phyloP scores from a whole-genome alignment of 306 rosid species.

The Corylus avellana region DNA sequence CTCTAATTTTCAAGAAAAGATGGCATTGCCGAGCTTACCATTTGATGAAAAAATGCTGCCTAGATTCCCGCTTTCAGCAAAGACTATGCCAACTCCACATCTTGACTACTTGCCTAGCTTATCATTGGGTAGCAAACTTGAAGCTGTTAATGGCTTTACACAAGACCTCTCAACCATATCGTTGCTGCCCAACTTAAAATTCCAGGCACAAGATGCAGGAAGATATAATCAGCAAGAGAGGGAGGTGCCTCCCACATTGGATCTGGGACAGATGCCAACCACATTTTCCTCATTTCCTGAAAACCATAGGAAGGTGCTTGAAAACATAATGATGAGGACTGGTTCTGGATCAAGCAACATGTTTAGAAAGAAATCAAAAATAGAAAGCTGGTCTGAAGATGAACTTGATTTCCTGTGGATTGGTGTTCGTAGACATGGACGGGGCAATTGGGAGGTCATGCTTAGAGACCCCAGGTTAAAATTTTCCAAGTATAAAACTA shows the following conservation, averaged over 20 bases:
- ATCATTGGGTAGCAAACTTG: slow-evolving; percentile 71
- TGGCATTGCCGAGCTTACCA: slow-evolving; percentile 71
- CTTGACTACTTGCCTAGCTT: slow-evolving; percentile 75
- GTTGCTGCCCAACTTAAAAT: slow-evolving; percentile 68
- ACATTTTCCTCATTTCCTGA: slow-evolving; percentile 78
- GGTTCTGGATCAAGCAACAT: slow-evolving; percentile 62
- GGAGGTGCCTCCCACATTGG: slow-evolving; percentile 67
- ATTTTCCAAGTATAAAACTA: slow-evolving; percentile 72
- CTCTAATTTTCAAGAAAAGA: slow-evolving; percentile 72
- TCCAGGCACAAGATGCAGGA: slow-evolving; percentile 70
- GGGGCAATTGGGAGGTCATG: slow-evolving; percentile 93
- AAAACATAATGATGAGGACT: slow-evolving; percentile 97
- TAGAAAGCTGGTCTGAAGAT: slow-evolving; percentile 92
- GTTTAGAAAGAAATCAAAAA: slow-evolving; percentile 63
- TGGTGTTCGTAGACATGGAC: slow-evolving; percentile 97
- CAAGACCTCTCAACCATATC: slow-evolving; percentile 74
- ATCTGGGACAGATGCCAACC: slow-evolving; percentile 72
- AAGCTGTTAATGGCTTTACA: slow-evolving; percentile 59
- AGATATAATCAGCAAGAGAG: slow-evolving; percentile 75
- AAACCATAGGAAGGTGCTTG: slow-evolving; percentile 94
- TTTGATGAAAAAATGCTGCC: slow-evolving; percentile 81
- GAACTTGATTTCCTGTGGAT: slow-evolving; percentile 98
- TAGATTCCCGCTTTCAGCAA: slow-evolving; percentile 68
- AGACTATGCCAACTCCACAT: slow-evolving; percentile 59
- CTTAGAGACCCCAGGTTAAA: slow-evolving; percentile 83